These are phyloP conservation scores for Hanseniaspora singularis DNA, from an alignment of 805 yeast species.

Conservation along the genomic window DNA sequence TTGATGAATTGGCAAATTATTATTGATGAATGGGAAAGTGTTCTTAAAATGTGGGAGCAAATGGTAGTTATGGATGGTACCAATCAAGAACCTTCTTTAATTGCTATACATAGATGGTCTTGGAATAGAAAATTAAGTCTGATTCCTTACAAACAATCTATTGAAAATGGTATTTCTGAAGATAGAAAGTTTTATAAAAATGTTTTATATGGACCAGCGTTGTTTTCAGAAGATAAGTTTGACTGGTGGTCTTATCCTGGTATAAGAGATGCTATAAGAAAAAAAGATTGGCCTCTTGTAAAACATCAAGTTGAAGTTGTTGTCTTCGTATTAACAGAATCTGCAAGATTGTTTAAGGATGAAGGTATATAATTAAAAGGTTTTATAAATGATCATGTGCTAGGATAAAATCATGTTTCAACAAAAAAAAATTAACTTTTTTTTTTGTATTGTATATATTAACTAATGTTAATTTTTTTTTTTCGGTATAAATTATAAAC, in stretches of 20 bases:
- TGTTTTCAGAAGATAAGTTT: conserved; percentile 32
- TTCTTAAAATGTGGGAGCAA: conserved; percentile 54
- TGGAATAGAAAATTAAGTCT: conserved; percentile 61
- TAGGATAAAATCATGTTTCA: too few relatives aligned
- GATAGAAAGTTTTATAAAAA: conserved; percentile 56
- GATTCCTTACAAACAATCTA: conserved; percentile 44
- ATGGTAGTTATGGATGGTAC: conserved; percentile 36
- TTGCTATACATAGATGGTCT: conserved; percentile 61
- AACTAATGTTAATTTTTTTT: too few relatives aligned
- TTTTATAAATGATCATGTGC: too few relatives aligned
- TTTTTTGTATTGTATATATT: too few relatives aligned
- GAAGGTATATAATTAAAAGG: conserved; percentile 20
- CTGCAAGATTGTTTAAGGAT: conserved; percentile 27
- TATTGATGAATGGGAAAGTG: conserved; percentile 40
- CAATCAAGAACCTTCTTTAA: conserved; percentile 60
- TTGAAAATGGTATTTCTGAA: conserved; percentile 33
- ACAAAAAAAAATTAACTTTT: background rate
- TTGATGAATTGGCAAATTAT: conserved; percentile 33
- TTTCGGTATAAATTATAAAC: too few relatives aligned
- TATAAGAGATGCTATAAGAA: conserved; percentile 53
- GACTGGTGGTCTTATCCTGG: conserved; percentile 64
- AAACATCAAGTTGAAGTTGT: conserved; percentile 41
- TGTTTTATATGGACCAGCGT: conserved; percentile 55
- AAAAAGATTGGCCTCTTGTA: conserved; percentile 40
- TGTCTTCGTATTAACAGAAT: conserved; percentile 28